Percentiles rank a stretch among this genome's conserved stretches.
Evolutionary conservation across 495 filamentous ascomycete genomes (phyloP).

Genomic region (Penicillium subrubescens): DNA sequence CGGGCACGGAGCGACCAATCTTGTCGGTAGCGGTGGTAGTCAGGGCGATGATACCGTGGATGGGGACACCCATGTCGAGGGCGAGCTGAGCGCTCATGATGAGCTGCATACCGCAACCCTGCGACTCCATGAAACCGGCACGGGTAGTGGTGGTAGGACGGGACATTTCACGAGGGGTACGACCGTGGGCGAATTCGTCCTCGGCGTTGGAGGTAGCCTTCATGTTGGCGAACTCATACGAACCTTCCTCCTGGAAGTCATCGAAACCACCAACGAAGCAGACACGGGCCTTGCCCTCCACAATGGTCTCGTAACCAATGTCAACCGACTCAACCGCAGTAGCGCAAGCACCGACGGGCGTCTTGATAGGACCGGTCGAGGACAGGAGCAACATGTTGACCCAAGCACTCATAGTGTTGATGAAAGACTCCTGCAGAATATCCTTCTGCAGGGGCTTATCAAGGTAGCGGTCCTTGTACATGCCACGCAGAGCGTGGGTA

Average conservation of each 20-base stretch:
- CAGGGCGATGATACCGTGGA: conserved; percentile 90
- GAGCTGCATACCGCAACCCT: conserved; percentile 96
- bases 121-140: conserved; percentile 99
- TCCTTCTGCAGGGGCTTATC: conserved; percentile 99
- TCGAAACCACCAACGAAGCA: conserved; percentile 99
- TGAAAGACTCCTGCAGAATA: conserved; percentile 98
- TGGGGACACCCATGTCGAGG: conserved; percentile 97
- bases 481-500: conserved; percentile 85
- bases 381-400: conserved; percentile 98
- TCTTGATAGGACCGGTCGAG: conserved; percentile 98
- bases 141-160: conserved; percentile 94
- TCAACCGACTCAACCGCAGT: conserved; percentile 97
- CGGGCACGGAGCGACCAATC: conserved; percentile 95
- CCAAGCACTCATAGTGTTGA: conserved; percentile 99
- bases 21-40: conserved; percentile 99
- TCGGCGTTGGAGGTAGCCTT: conserved; percentile 97
- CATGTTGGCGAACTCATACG: conserved; percentile 99
- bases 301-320: conserved; percentile 95
- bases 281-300: conserved; percentile 94
- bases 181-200: conserved; percentile 92
- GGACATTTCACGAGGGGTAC: conserved; percentile 97
- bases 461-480: conserved; percentile 97
- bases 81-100: conserved; percentile 97
- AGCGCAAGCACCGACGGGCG: conserved; percentile 95
- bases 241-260: conserved; percentile 99